Conservation (phyloP, 2,329 filamentous ascomycete genomes). For the Aspergillus spinulosporus region DNA sequence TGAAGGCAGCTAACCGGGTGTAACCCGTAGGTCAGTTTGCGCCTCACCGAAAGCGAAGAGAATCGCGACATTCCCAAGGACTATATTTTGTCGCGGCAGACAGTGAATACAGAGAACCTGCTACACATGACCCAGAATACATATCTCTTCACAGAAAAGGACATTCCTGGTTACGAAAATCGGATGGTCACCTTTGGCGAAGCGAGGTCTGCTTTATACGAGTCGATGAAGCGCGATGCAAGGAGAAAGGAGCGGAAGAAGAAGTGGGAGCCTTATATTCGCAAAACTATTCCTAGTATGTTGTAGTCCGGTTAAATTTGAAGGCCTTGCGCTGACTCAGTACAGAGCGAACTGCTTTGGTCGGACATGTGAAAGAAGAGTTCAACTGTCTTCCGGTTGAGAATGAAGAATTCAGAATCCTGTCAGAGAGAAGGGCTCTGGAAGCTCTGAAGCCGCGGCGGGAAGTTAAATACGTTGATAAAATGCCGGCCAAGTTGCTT, state of each 20-base stretch:
- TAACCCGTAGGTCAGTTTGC: constrained; percentile 62
- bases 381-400: constrained; percentile 71
- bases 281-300: constrained; percentile 69
- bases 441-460: constrained; percentile 62
- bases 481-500: constrained; percentile 52
- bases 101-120: constrained; percentile 48
- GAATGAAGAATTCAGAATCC: constrained; percentile 66
- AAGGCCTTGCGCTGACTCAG: constrained; percentile 11
- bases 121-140: constrained; percentile 69
- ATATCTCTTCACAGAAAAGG: constrained; percentile 90
- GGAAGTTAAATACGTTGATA: constrained; percentile 54
- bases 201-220: constrained; percentile 48
- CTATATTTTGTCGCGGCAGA: constrained; percentile 75
- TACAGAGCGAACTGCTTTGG: constrained; percentile 74
- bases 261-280: constrained; percentile 59
- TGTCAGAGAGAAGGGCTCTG: constrained; percentile 60
- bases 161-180: constrained; percentile 72
- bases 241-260: constrained; percentile 52
- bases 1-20: constrained; percentile 15
- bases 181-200: constrained; percentile 46
- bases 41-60: constrained; percentile 66
- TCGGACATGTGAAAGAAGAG: constrained; percentile 73
- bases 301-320: constrained; percentile 18
- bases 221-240: constrained; percentile 48
- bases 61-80: constrained; percentile 81